Conservation (phyloP, 208 protist genomes). For the Naegleria fowleri region DNA sequence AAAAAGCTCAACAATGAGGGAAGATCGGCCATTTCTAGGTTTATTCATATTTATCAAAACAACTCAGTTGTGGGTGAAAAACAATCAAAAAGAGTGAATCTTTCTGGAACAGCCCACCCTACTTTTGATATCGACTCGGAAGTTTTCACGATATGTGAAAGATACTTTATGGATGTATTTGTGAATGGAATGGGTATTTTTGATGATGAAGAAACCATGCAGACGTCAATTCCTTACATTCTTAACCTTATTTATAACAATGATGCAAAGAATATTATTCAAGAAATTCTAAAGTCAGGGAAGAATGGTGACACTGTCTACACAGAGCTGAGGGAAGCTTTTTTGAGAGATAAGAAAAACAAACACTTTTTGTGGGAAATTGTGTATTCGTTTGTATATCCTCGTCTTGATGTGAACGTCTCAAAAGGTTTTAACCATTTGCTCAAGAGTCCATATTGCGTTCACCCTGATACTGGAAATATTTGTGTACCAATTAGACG, state of each 20-base stretch:
- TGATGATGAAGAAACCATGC: neutral
- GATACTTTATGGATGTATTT: slow-evolving; percentile 12
- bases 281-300: neutral
- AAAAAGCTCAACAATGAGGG: slow-evolving; percentile 75
- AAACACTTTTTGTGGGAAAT: slow-evolving; percentile 36
- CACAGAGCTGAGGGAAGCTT: neutral
- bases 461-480: slow-evolving; percentile 82
- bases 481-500: slow-evolving; percentile 22
- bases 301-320: neutral
- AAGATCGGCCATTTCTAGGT: slow-evolving; percentile 76
- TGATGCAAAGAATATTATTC: neutral
- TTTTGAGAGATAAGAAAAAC: neutral
- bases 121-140: neutral
- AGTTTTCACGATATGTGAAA: neutral
- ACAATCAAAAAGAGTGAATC: neutral
- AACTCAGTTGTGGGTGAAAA: neutral
- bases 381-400: slow-evolving; percentile 73
- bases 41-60: slow-evolving; percentile 61
- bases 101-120: neutral
- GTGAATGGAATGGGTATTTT: slow-evolving; percentile 18
- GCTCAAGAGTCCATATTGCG: slow-evolving; percentile 94
- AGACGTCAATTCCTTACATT: neutral
- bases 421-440: slow-evolving; percentile 92
- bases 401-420: slow-evolving; percentile 93
- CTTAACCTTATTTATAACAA: neutral